Evolutionary conservation across 2,329 filamentous ascomycete genomes (phyloP), one percentile per base, ranked within the genome.

Genomic region (Alternaria incomplexa): DNA sequence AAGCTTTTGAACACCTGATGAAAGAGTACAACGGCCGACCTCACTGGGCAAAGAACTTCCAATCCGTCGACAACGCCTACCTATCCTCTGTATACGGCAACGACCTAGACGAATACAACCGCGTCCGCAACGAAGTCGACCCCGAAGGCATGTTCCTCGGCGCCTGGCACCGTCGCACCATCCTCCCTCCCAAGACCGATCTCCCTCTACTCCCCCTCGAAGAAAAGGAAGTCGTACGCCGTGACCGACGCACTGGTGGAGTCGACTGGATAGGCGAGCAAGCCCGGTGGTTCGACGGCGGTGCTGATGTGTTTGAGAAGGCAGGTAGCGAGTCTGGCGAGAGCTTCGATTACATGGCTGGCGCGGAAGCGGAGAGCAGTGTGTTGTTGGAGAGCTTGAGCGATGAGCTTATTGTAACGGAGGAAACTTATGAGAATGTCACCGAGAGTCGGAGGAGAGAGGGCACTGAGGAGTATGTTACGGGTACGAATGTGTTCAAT

Each of bases 21-120:
- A 89, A 88, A 62, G 91, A 96, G 47, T 83, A 96, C 70, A 92
- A 91, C 56, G 93, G 91, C 9, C 87, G 87, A 48, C 93, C 93
- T 17, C 93, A 97, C 80, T 97, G 93, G 92, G 93, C 93, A 8
- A 97, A 97, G 85, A 97, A 97, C 78, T 97, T 96, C 79, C 83
- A 73, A 23, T 85, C 86, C 9, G 84, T 86, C 5, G 81, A 84
- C 6, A 85, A 86, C 11, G 73, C 82, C 0, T 88, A 92, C 28
- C 85, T 97, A 46, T 85, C 87, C 62, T 77, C 79, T 1, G 88
- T 92, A 78, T 96, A 96, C 76, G 90, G 90, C 44, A 79, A 84
- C n/a, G 83, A 90, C 51, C 83, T 96, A 62, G 81, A 84, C 17
- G 81, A 87, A 50, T 97, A 91, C 86, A 83, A 91, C 44, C 82